phyloP scores from a whole-genome alignment of 257 asterid genomes.

The Buddleja alternifolia region DNA sequence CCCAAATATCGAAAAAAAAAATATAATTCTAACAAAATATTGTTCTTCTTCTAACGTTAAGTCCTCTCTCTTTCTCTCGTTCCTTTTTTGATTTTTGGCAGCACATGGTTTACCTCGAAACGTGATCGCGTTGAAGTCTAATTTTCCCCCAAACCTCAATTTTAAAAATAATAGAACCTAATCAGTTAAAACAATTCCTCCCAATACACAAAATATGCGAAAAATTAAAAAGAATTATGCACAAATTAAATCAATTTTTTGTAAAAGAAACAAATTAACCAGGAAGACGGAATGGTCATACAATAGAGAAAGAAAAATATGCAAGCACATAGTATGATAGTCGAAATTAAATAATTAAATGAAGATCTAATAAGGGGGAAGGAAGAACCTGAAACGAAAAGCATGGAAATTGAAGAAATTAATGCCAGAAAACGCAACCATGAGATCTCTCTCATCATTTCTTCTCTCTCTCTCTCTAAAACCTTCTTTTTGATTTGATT shows the following conservation, averaged over 20 bases:
- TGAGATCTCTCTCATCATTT: slow-evolving; percentile 67
- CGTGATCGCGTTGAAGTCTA: neutral
- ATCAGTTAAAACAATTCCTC: neutral
- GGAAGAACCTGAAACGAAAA: slow-evolving; percentile 51
- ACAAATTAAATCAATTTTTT: neutral
- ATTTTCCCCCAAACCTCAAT: neutral
- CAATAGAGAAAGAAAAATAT: neutral
- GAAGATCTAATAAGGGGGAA: slow-evolving; percentile 22
- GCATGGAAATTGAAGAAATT: slow-evolving; percentile 46
- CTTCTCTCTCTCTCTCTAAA: slow-evolving; percentile 34
- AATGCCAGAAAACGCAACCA: slow-evolving; percentile 50
- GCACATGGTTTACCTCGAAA: slow-evolving; percentile 1
- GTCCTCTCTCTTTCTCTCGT: neutral
- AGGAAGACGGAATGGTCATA: neutral
- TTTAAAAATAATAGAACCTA: neutral
- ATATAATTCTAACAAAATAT: no score
- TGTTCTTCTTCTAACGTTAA: neutral
- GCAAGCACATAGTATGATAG: neutral
- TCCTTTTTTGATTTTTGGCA: neutral
- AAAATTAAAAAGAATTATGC: neutral
- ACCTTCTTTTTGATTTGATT: neutral
- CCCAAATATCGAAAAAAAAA: no score
- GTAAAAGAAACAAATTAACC: neutral
- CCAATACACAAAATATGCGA: neutral
- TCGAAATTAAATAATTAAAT: neutral